Conservation (phyloP, 2,329 filamentous ascomycete species). For the Malbranchea cinnamomea region DNA sequence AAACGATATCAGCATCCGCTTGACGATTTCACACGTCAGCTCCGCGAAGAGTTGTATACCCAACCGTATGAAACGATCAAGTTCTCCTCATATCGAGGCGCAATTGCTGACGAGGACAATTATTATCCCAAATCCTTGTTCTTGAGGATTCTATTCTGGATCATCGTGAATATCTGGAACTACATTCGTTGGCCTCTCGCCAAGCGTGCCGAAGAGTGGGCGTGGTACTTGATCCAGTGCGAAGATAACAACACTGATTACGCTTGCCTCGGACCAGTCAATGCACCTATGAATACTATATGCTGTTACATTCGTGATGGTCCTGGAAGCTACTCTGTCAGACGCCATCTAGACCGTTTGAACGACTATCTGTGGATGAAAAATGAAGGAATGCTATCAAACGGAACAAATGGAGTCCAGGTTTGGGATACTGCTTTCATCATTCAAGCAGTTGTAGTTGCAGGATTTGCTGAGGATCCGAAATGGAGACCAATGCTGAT, state of each 20-base stretch:
- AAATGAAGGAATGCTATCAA: constrained; percentile 79
- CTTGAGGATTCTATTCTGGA: constrained; percentile 62
- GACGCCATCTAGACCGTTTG: constrained; percentile 63
- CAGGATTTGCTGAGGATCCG: constrained; percentile 60
- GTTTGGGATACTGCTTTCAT: constrained; percentile 90
- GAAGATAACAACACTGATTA: constrained; percentile 91
- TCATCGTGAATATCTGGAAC: constrained; percentile 65
- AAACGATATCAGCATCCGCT: constrained; percentile 64
- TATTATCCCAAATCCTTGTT: constrained; percentile 86
- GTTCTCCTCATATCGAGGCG: constrained; percentile 66
- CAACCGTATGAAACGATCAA: constrained; percentile 64
- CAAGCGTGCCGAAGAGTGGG: constrained; percentile 62
- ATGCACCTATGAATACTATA: constrained; percentile 77
- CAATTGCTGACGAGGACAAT: constrained; percentile 65
- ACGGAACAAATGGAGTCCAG: constrained; percentile 96
- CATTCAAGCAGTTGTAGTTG: constrained; percentile 67
- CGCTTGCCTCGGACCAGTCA: constrained; percentile 75
- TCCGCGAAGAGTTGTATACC: constrained; percentile 71
- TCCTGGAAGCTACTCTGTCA: constrained; percentile 53
- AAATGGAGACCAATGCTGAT: constrained; percentile 71
- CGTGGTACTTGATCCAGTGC: constrained; percentile 68
- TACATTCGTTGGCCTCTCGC: constrained; percentile 56
- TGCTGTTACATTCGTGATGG: constrained; percentile 76
- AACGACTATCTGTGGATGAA: constrained; percentile 88
- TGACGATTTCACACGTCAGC: constrained; percentile 54